Base-by-base conservation (phyloP, 257 asterid genomes). In the Sherardia arvensis region DNA sequence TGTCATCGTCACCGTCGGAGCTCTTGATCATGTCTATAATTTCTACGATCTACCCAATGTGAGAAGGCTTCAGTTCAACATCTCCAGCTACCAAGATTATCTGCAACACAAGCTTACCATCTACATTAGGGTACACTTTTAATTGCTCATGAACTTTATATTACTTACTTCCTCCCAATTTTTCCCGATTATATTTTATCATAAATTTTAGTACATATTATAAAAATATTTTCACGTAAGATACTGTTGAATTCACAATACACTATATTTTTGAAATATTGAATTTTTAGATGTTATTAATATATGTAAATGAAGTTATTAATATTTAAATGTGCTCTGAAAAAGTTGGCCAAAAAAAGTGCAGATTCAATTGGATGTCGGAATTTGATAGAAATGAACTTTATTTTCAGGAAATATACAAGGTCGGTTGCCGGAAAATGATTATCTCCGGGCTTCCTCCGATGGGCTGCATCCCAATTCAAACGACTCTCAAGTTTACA, bases 11-110 rank as follows among this genome's bases (percentile, higher is more conserved):
- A 85, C 92, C 57, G 91, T 94, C 5, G 94, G 90, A 47, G 72
- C 92, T 3, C 87, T 87, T 59, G 97, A 90, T 59, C 78, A 81
- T 64, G 49, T 81, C 14, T 82, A 85, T 34, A 87, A 85, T 64
- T 87, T 58, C 66, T 90, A 85, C 23, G 94, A 87, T 60, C 5
- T 82, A 10, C 94, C 90, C 5, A 75, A 83, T 1, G 49, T 4
- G 4, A 79, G 97, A 65, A 81, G 74, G 68, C 17, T 73, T 62
- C 79, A 83, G 73, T 85, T 78, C 66, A 47, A 43, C 65, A 66
- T 85, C 38, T 55, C 69, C 2, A 51, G 66, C 43, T 85, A 87
- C 80, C 91, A 87, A 63, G 72, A 79, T 61, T 87, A 77, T 76
- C 62, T 90, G 64, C 91, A 55, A 36, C 61, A 14, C 43, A 78